Percentiles rank a stretch among this genome's conserved stretches.
phyloP scores from a whole-genome alignment of 2,329 filamentous ascomycete genomes.

The Ceratocystiopsis brevicomis region DNA sequence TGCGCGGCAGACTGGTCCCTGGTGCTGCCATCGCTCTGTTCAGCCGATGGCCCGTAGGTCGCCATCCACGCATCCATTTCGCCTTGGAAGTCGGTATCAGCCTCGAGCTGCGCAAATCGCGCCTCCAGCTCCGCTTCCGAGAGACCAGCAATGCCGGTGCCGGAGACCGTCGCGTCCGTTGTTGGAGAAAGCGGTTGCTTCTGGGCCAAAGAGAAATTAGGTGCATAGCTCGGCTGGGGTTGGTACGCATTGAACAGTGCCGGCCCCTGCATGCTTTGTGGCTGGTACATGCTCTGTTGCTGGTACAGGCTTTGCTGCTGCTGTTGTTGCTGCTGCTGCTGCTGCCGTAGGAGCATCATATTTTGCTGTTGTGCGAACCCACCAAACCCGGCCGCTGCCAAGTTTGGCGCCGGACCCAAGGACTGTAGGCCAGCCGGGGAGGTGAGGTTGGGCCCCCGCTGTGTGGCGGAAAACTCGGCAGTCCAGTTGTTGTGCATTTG shows the following conservation, averaged over 20 bases:
- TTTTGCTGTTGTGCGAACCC: no score
- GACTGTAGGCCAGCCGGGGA: no score
- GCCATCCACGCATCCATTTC: slow-evolving; percentile 17
- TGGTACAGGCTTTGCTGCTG: not conserved
- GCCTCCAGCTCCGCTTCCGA: slow-evolving; percentile 9
- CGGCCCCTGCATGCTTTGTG: no score
- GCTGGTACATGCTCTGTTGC: no score
- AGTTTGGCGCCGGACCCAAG: no score
- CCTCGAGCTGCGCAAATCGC: slow-evolving; percentile 6
- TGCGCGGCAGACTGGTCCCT: slow-evolving; percentile 12
- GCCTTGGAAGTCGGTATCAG: slow-evolving; percentile 9
- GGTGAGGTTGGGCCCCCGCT: no score
- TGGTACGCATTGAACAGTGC: no score
- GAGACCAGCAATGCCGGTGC: slow-evolving; percentile 2
- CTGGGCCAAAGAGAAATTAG: no score
- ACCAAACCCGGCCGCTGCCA: no score
- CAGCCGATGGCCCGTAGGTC: slow-evolving; percentile 12
- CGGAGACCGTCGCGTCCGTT: not conserved
- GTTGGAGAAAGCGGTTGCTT: not conserved
- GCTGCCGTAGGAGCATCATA: not conserved
- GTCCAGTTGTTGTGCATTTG: no score
- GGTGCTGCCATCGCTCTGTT: slow-evolving; percentile 6
- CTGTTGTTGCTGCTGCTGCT: not conserved
- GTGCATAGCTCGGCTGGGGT: no score
- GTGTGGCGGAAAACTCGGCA: no score